Conservation (phyloP, 2,329 filamentous ascomycete genomes). For the Conoideocrella luteorostrata region DNA sequence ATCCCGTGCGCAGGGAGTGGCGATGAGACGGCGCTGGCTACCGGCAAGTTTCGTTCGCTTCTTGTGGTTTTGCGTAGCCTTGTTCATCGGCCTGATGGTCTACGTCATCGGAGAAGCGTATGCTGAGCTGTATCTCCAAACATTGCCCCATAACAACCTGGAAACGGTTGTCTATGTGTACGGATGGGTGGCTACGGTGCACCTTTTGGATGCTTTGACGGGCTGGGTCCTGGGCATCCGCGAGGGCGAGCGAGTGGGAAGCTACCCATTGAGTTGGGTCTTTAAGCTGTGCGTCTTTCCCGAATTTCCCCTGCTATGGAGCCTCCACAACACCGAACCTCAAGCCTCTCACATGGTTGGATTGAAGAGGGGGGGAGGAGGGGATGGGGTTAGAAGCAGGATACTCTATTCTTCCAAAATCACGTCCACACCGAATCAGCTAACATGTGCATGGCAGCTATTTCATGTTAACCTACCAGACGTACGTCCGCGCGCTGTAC, state of each 20-base stretch:
- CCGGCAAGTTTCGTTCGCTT: slow-evolving; percentile 63
- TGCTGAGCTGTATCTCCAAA: slow-evolving; percentile 61
- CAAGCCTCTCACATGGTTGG: too few relatives aligned
- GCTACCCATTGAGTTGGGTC: slow-evolving; percentile 64
- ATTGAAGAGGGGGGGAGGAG: too few relatives aligned
- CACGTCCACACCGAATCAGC: too few relatives aligned
- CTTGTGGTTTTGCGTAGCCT: slow-evolving; percentile 61
- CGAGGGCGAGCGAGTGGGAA: slow-evolving; percentile 60
- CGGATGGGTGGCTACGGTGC: slow-evolving; percentile 61
- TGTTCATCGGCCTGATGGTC: slow-evolving; percentile 56
- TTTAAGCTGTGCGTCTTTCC: slow-evolving; percentile 54
- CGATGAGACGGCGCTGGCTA: slow-evolving; percentile 49
- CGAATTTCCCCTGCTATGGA: not conserved
- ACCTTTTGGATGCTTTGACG: slow-evolving; percentile 57
- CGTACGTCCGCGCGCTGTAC: slow-evolving; percentile 63
- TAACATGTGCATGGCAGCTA: slow-evolving; percentile 34
- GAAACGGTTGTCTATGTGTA: slow-evolving; percentile 66
- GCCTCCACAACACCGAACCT: too few relatives aligned
- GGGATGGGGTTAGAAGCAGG: too few relatives aligned
- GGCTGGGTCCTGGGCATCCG: slow-evolving; percentile 61
- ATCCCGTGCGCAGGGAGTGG: slow-evolving; percentile 24
- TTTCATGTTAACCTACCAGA: slow-evolving; percentile 65
- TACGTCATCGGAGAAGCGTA: slow-evolving; percentile 65
- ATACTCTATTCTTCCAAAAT: too few relatives aligned
- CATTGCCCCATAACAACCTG: slow-evolving; percentile 58